phyloP scores from a whole-genome alignment of 805 yeast genomes.

The Zygotorulaspora florentina region DNA sequence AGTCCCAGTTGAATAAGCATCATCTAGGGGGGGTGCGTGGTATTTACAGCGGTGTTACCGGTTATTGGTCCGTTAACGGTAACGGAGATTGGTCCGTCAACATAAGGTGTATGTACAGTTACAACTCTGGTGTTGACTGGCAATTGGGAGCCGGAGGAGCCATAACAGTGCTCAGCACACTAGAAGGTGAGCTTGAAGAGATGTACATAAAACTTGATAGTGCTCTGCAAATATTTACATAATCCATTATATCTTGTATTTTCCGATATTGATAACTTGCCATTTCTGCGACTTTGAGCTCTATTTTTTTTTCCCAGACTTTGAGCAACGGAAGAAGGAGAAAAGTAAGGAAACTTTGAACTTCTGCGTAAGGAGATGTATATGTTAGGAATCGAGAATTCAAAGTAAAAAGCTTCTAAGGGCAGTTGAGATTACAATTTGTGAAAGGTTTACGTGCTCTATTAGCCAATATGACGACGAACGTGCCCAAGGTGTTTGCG shows the following conservation, averaged over 20 bases:
- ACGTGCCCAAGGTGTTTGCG: constrained; percentile 89
- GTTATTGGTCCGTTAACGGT: constrained; percentile 88
- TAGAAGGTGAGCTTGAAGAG: constrained; percentile 88
- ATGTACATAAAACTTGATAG: constrained; percentile 76
- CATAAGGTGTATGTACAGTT: constrained; percentile 76
- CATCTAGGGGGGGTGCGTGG: constrained; percentile 49
- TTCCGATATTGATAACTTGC: background rate
- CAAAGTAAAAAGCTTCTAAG: background rate
- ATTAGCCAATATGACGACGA: constrained; percentile 63
- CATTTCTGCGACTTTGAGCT: constrained; percentile 2
- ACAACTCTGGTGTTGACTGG: constrained; percentile 54
- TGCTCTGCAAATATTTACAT: constrained; percentile 66
- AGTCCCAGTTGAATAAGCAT: constrained; percentile 34
- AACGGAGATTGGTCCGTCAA: constrained; percentile 95
- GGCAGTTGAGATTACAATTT: background rate
- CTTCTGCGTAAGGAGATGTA: constrained; percentile 1
- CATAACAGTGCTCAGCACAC: constrained; percentile 78
- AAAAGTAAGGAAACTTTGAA: constrained; percentile 8
- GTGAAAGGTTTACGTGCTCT: background rate
- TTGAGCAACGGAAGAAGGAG: constrained; percentile 9
- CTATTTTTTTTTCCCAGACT: constrained; percentile 1
- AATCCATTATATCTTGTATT: constrained; percentile 1
- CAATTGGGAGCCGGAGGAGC: constrained; percentile 99
- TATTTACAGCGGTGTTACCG: constrained; percentile 88
- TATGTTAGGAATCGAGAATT: background rate